Evolutionary conservation across 1,139 yeast species (phyloP).

Genomic region (Candida anutae): DNA sequence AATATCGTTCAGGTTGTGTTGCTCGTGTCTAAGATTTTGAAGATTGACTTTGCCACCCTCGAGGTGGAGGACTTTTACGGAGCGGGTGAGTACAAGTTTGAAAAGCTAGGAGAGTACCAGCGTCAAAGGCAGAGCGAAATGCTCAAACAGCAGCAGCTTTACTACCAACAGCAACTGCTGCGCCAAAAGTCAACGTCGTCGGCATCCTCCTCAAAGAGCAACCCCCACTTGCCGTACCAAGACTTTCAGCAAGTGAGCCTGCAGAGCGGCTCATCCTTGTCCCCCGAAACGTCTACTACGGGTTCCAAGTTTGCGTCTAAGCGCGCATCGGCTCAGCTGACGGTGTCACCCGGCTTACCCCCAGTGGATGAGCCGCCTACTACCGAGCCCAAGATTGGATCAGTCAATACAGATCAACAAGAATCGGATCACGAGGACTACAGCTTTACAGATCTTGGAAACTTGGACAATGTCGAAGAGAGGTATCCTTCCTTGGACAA

Average conservation of each 20-base stretch:
- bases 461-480: slow-evolving; percentile 35
- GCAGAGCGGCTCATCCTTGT: neutral
- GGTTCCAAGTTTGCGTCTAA: no score
- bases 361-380: neutral
- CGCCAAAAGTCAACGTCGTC: slow-evolving; percentile 1
- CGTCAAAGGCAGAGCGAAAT: slow-evolving; percentile 30
- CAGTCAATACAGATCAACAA: neutral
- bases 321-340: neutral
- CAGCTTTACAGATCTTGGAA: slow-evolving; percentile 22
- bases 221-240: no score
- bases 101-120: slow-evolving; percentile 39
- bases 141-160: slow-evolving; percentile 28
- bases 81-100: slow-evolving; percentile 36
- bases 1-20: slow-evolving; percentile 64
- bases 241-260: no score
- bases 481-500: slow-evolving; percentile 33
- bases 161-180: slow-evolving; percentile 22
- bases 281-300: neutral
- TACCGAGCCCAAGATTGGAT: neutral
- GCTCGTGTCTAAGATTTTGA: slow-evolving; percentile 27
- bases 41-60: slow-evolving; percentile 19
- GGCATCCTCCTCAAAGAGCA: slow-evolving; percentile 2
- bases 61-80: slow-evolving; percentile 32
- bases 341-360: neutral
- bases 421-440: slow-evolving; percentile 9